Base-by-base conservation (phyloP, 441 rosid species). In the Kokia cookei region DNA sequence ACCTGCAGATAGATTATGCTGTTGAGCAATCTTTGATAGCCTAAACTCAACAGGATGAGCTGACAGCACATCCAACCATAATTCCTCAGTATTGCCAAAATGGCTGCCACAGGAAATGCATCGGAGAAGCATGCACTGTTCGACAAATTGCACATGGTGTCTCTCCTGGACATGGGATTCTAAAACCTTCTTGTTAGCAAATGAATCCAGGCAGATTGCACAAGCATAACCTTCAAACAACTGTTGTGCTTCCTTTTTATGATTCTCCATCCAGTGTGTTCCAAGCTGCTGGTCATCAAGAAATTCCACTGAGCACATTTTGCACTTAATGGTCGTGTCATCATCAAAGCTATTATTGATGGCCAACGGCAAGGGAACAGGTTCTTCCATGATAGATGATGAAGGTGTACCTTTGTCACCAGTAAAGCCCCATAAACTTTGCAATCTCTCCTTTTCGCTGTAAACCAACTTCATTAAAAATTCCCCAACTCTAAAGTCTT, bases 191-290 rank as follows among this genome's bases (percentile, higher is more conserved):
- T 79, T 87, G 82, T 87, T 87, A 29, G 91, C 90, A 77, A 92
- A 96, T 48, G 98, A 91, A 86, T 96, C 98, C 73, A 96, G 86
- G 85, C 97, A 92, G 63, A 96, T 92, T 73, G 99, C 97, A 80
- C 98, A 96, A 66, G 95, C 98, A 79, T 90, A 90, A 40, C 97
- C 97, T 75, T 91, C 80, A 78, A 93, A 92, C 17, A 86, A 82
- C 93, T 93, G 84, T 71, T 91, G 96, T 14, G 92, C 89, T 84
- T 93, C 90, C 82, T 90, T 93, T 81, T 76, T 89, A 69, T 92
- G 97, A 71, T 77, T 84, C 77, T 87, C 90, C 87, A 88, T 83
- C 87, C 93, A 92, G 80, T 92, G 97, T 53, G 60, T 72, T 54
- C 90, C 83, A 40, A 92, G 91, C 75, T 86, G 81, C 77, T 79